Base-by-base conservation (phyloP, 1,284 basidiomycete species). In the Cutaneotrichosporon cyanovorans region DNA sequence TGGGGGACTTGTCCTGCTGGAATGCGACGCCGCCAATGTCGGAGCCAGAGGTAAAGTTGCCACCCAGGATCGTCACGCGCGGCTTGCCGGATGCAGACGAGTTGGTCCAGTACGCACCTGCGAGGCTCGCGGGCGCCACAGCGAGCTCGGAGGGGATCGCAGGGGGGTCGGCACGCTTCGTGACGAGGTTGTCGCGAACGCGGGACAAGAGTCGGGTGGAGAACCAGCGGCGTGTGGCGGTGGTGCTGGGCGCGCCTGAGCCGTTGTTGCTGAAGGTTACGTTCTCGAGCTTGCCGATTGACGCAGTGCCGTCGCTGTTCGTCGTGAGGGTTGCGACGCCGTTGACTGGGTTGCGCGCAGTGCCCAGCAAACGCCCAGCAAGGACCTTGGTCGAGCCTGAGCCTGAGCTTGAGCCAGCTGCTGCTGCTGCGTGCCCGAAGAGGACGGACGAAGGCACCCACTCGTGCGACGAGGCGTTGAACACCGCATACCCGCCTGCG, bases 41-140 rank as follows among this genome's bases (percentile, higher is more conserved):
- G 8, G 33, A 18, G 9, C 71, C 60, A 2, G 76, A 72, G 4
- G 83, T 80, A 65, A 95, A 96, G 70, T 93, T 91, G 40, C 92
- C 92, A 32, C 90, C 92, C 41, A 97, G 75, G 55, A 96, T 80
- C 32, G 80, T 81, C 37, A 88, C 72, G 2, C 51, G 49, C 0
- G 63, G 54, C 51, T 85, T 77, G 36, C 75, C 73, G 4, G 77
- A 77, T 5, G 80, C 79, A 1, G 82, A 80, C 33, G 76, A 76
- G 62, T 95, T 95, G 15, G 80, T 84, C 87, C 87, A 97, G 74
- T 92, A 97, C 2, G 80, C 79, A 30, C 88, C 92, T 0, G 87
- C 78, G 35, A 95, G 76, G 46, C 96, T 81, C 25, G 89, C 82
- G 1, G 90, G 87, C 1, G 86, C 82, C 0, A 78, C 72, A 1